Evolutionary conservation across 441 rosid species (phyloP), one percentile per base, ranked within the genome.

Genomic region (Bocquillonia castaneifolia): DNA sequence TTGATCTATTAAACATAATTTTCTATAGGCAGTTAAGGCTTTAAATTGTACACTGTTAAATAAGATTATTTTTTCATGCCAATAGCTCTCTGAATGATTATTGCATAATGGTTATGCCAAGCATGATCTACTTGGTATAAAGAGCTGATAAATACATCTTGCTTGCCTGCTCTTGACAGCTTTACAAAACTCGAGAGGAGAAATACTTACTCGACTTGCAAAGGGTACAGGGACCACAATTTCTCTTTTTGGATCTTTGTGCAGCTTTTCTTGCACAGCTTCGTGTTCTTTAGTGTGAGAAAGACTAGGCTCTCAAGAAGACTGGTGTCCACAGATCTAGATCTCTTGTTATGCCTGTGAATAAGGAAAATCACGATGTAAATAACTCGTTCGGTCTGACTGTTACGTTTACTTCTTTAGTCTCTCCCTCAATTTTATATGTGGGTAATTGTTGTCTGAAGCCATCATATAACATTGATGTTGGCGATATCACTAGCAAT

Each of bases 211-310:
- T 94, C 4, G 98, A 94, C 80, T 85, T 94, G 42, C 98, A 90
- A 79, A 85, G 97, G 82, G 94, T 94, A 71, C 90, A 84, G 62
- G 98, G 99, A 3, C 96, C 99, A n/a, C 96, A 94, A 76, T 86
- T 94, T 76, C 91, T 94, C 28, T 94, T 94, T 82, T 73, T 94
- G 84, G 99, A 94, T 79, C 93, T 94, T 40, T 94, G 99, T 36
- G 98, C 99, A 8, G 93, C 98, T 14, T 94, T 94, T 76, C 97
- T 94, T 32, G 90, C 98, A 0, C 94, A 94, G 79, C 97, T 94
- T 6, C 93, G 93, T 37, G 97, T 94, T 61, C 91, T 92, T 36
- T 86, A 79, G 69, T 36, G 8, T 18, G 70, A 23, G 66, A 22
- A 60, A 25, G 55, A 23, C 18, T 57, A 69, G 65, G 54, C 55